Evolutionary conservation across 805 yeast species (phyloP).

Genomic region (Hagleromyces aurorensis): DNA sequence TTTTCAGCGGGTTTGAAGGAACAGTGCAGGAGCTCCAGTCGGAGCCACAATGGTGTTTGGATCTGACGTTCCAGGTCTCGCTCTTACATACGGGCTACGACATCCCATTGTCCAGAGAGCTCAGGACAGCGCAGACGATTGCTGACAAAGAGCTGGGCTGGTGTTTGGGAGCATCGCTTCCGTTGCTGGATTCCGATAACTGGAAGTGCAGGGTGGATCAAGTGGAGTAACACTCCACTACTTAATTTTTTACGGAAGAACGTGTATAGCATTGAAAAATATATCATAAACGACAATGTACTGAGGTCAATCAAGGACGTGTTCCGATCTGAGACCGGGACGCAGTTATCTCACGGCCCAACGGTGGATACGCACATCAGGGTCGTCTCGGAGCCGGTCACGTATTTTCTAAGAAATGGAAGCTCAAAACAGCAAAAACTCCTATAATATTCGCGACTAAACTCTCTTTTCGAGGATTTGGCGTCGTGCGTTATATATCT

Average conservation of each 20-base stretch:
- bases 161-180: conserved; percentile 97
- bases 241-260: conserved; percentile 20
- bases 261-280: conserved; percentile 1
- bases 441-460: too few species aligned
- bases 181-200: conserved; percentile 62
- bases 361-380: too few species aligned
- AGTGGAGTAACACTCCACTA: conserved; percentile 2
- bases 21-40: conserved; percentile 57
- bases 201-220: conserved; percentile 52
- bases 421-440: too few species aligned
- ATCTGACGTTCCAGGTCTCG: conserved; percentile 82
- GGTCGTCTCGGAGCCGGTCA: too few species aligned
- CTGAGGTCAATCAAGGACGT: too few species aligned
- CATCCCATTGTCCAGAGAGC: conserved; percentile 81
- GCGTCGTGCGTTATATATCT: too few species aligned
- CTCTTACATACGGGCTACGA: conserved; percentile 95
- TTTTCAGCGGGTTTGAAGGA: conserved; percentile 57
- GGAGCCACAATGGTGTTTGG: conserved; percentile 94
- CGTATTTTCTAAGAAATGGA: too few species aligned
- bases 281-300: too few species aligned
- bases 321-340: too few species aligned
- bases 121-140: conserved; percentile 86
- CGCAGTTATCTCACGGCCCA: too few species aligned
- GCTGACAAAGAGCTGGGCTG: conserved; percentile 91
- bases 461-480: too few species aligned